These are phyloP conservation scores for Irpex sp. DNA, from an alignment of 1,284 basidiomycete species.

Conservation along the genomic window DNA sequence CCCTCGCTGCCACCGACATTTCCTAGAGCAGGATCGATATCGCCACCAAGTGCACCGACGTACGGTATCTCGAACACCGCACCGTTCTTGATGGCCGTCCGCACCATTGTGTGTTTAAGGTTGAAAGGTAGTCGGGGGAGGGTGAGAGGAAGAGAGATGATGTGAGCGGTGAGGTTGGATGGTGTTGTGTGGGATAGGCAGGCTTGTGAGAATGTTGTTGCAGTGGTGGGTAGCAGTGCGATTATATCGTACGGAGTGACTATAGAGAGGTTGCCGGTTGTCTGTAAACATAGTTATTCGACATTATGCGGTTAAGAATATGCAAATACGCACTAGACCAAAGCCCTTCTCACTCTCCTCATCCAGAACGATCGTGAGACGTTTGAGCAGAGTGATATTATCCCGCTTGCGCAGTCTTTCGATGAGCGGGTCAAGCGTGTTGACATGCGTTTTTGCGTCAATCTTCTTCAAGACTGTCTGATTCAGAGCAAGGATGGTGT, in stretches of 20 bases:
- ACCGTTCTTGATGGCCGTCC: conserved; percentile 80
- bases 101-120: conserved; percentile 78
- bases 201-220: conserved; percentile 69
- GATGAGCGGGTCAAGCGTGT: conserved; percentile 53
- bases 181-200: conserved; percentile 81
- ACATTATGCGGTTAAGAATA: background rate
- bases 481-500: conserved; percentile 69
- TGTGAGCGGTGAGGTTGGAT: conserved; percentile 75
- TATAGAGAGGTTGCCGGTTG: conserved; percentile 52
- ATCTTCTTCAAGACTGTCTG: conserved; percentile 65
- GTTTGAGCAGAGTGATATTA: conserved; percentile 61
- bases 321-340: conserved; percentile 51
- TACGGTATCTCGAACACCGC: conserved; percentile 83
- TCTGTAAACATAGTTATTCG: conserved; percentile 34
- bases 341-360: conserved; percentile 80
- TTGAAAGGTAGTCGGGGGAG: conserved; percentile 76
- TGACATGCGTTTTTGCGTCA: conserved; percentile 64
- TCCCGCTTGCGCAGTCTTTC: conserved; percentile 47
- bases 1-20: conserved; percentile 49
- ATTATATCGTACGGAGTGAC: conserved; percentile 74
- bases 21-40: conserved; percentile 41
- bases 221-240: conserved; percentile 68
- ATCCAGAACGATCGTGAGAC: conserved; percentile 70
- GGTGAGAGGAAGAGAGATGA: conserved; percentile 81
- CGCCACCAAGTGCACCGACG: conserved; percentile 64